Base-by-base conservation (phyloP, 176 grass and related monocot species). In the Neostapfia colusana region DNA sequence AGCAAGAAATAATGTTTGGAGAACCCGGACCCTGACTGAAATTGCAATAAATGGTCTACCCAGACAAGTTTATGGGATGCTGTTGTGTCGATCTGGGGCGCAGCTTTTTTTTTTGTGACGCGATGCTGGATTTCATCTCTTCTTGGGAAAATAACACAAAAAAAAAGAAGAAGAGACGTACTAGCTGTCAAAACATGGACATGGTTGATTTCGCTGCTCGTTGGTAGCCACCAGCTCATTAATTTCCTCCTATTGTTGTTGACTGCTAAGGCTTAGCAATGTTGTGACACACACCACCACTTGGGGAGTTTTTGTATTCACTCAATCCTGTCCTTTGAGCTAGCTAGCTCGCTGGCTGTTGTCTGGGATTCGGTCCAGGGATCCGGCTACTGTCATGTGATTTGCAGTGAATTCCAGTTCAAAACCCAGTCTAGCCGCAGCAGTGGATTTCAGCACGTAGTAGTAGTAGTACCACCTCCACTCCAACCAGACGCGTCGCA, bases 1-100 rank as follows among this genome's bases (percentile, higher is more conserved):
- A 7, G 55, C 24, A 44, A 11, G 55, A 6, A 75, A 83, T 75
- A 67, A 83, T 39, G 49, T 76, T 7, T 4, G 20, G 48, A n/a
- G 51, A 54, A 54, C 51, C 20, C 51, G 21, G 0, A 51, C 1
- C 1, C 15, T 36, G 21, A n/a, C 31, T 13, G 27, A 58, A 58
- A 25, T 58, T 8, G 55, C 4, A 60, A 4, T 28, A 60, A 28
- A 60, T 7, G 11, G n/a, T n/a, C 3, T 27, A 28, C 11, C 16
- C 18, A 51, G 49, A 20, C 46, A 50, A 50, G 15, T 50, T 50
- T 17, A 50, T 50, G 6, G 46, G 15, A 54, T 54, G n/a, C n/a
- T 20, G 53, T 24, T 24, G 53, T n/a, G 4, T 54, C 8, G 50
- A 54, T 21, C 50, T 54, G 18, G n/a, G 5, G 50, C 18, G 50